phyloP scores from a whole-genome alignment of 73 alveolate genomes.

The Paraurostyla sp. region DNA sequence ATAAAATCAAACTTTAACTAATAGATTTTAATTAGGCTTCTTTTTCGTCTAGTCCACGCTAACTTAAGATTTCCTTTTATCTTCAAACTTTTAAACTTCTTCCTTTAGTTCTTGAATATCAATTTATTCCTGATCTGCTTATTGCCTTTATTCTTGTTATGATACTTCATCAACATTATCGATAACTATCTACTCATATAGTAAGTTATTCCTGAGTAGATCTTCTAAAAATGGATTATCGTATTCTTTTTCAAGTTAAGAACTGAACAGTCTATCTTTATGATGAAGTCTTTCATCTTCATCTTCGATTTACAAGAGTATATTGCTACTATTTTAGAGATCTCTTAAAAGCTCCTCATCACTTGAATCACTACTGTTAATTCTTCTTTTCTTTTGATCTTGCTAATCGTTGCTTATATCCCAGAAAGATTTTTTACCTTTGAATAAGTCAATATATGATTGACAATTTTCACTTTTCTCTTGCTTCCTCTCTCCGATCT shows the following conservation, averaged over 20 bases:
- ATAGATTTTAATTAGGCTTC: background rate
- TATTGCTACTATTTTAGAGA: background rate
- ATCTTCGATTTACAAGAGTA: background rate
- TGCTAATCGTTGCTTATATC: background rate
- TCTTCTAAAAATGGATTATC: background rate
- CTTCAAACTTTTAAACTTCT: background rate
- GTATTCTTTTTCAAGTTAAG: background rate
- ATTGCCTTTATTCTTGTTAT: background rate
- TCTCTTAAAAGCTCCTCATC: conserved; percentile 33
- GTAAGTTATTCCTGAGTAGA: background rate
- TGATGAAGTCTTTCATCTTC: background rate
- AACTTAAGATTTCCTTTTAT: background rate
- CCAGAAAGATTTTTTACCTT: background rate
- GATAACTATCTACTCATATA: too few species aligned
- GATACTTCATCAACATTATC: too few species aligned
- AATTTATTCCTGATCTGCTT: background rate
- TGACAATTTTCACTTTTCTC: background rate
- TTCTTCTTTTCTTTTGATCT: background rate
- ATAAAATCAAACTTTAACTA: background rate
- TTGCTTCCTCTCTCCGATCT: too few species aligned
- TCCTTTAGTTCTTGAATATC: background rate
- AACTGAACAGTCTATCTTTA: background rate
- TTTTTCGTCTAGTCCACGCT: background rate
- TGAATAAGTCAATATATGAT: background rate
- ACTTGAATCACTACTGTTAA: background rate